phyloP scores from a whole-genome alignment of 1,284 basidiomycete species.

The Cutaneotrichosporon spelunceum region DNA sequence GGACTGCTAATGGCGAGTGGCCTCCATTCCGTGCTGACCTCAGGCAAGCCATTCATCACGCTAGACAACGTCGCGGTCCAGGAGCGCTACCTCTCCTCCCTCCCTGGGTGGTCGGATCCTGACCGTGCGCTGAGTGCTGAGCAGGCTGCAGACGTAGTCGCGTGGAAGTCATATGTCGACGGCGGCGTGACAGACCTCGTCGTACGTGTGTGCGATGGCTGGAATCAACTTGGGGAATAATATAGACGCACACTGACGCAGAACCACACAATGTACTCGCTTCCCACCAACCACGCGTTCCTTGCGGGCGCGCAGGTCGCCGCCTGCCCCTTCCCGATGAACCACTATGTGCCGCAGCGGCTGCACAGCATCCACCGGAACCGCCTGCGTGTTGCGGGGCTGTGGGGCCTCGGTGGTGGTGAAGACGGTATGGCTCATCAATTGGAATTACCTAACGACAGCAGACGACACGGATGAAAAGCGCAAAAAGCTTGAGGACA shows the following conservation, averaged over 20 bases:
- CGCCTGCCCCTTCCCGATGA: conserved; percentile 36
- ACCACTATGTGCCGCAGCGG: conserved; percentile 45
- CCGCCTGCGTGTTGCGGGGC: conserved; percentile 38
- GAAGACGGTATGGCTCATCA: conserved; percentile 26
- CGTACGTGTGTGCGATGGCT: conserved; percentile 31
- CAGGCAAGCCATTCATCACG: conserved; percentile 39
- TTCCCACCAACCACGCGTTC: conserved; percentile 42
- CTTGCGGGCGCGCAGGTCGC: conserved; percentile 35
- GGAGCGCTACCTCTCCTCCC: conserved; percentile 23
- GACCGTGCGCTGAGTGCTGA: conserved; percentile 27
- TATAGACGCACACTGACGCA: too few relatives aligned
- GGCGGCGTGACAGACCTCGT: conserved; percentile 43
- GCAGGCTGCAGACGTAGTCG: conserved; percentile 33
- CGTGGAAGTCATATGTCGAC: conserved; percentile 46
- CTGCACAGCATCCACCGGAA: conserved; percentile 35
- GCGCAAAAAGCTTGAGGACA: conserved; percentile 31
- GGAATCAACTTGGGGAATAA: not conserved
- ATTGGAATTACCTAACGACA: conserved; percentile 13
- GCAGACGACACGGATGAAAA: conserved; percentile 35
- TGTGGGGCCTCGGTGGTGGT: conserved; percentile 45
- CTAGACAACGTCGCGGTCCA: conserved; percentile 23
- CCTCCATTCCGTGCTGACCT: not conserved
- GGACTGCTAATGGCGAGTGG: conserved; percentile 29
- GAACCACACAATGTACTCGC: conserved; percentile 48
- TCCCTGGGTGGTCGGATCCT: conserved; percentile 33